Conservation (phyloP, 2,329 filamentous ascomycete species). For the Podosphaera xanthii region DNA sequence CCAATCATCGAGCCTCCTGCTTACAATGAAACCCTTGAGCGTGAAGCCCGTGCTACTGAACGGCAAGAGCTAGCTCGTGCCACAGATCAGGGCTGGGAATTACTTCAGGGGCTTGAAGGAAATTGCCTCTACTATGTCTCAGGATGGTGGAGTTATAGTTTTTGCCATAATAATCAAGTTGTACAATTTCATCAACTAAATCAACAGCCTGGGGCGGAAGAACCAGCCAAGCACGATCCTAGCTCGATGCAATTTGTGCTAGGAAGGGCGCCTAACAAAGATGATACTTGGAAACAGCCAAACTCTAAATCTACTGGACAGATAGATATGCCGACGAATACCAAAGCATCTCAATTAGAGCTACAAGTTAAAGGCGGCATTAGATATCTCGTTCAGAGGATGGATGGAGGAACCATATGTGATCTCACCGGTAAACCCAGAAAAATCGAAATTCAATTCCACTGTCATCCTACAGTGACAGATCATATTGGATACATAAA, state of each 20-base stretch:
- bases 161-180: slow-evolving; percentile 48
- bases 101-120: slow-evolving; percentile 43
- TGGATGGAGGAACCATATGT: slow-evolving; percentile 42
- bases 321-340: slow-evolving; percentile 10
- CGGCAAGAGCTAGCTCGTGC: slow-evolving; percentile 44
- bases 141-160: slow-evolving; percentile 58
- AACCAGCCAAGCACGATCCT: slow-evolving; percentile 42
- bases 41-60: slow-evolving; percentile 31
- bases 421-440: slow-evolving; percentile 47
- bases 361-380: slow-evolving; percentile 43
- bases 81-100: slow-evolving; percentile 42
- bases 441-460: slow-evolving; percentile 39
- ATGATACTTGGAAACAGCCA: slow-evolving; percentile 16
- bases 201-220: slow-evolving; percentile 32
- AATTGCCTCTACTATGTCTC: slow-evolving; percentile 48
- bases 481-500: slow-evolving; percentile 53
- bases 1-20: slow-evolving; percentile 28
- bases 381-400: slow-evolving; percentile 44
- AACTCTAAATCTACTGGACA: slow-evolving; percentile 8
- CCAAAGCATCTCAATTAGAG: slow-evolving; percentile 19
- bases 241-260: slow-evolving; percentile 38
- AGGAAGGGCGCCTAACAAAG: slow-evolving; percentile 25
- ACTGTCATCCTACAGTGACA: slow-evolving; percentile 37
- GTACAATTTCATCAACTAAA: slow-evolving; percentile 51
- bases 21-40: slow-evolving; percentile 25